Conservation (phyloP, 345 rosid species). For the Pugionium cornutum region DNA sequence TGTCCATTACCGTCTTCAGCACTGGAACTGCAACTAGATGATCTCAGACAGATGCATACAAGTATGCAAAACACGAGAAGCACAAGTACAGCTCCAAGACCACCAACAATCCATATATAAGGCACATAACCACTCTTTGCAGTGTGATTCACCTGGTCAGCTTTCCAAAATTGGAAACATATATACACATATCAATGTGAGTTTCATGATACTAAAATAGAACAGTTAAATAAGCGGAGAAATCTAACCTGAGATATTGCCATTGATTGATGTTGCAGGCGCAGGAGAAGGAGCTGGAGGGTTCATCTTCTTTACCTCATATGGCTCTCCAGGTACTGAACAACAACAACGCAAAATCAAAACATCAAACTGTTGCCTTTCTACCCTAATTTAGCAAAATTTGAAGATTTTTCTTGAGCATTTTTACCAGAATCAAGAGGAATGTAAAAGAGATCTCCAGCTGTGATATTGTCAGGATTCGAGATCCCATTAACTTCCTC, state of each 20-base stretch:
- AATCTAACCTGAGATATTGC: constrained; percentile 54
- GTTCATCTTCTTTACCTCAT: constrained; percentile 46
- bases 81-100: constrained; percentile 66
- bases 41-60: constrained; percentile 61
- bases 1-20: constrained; percentile 50
- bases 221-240: neutral
- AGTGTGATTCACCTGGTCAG: constrained; percentile 49
- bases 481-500: constrained; percentile 69
- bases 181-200: neutral
- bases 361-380: constrained; percentile 6
- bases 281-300: constrained; percentile 64
- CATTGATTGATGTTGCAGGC: constrained; percentile 52
- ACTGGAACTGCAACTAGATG: constrained; percentile 55
- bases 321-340: constrained; percentile 87
- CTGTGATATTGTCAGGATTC: constrained; percentile 76
- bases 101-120: constrained; percentile 83
- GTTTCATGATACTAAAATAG: constrained; percentile 25
- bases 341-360: constrained; percentile 15
- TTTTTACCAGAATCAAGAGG: constrained; percentile 82
- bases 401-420: neutral
- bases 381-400: neutral
- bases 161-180: constrained; percentile 50
- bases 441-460: constrained; percentile 70
- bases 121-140: constrained; percentile 49
- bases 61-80: constrained; percentile 53